phyloP scores from a whole-genome alignment of 768 basidiomycete genomes.

The Lactarius akahatsu region DNA sequence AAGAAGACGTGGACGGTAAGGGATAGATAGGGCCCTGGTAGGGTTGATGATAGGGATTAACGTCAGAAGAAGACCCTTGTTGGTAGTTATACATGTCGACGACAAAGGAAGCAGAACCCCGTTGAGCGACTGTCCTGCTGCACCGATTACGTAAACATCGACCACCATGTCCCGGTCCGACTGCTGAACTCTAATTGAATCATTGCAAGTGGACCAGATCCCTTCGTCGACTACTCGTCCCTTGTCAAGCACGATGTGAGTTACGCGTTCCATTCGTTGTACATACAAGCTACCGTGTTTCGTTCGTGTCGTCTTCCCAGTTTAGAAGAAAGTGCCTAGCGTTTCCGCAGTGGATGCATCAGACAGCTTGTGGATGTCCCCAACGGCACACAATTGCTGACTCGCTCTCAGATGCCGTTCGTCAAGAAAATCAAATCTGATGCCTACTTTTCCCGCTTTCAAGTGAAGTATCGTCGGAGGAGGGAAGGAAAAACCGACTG shows the following conservation, averaged over 20 bases:
- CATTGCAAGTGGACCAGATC: background rate
- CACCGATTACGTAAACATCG: slow-evolving; percentile 13
- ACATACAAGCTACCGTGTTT: background rate
- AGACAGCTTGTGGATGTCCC: slow-evolving; percentile 30
- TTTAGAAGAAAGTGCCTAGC: slow-evolving; percentile 34
- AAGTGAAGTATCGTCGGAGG: slow-evolving; percentile 97
- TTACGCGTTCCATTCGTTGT: background rate
- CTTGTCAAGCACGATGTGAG: slow-evolving; percentile 18
- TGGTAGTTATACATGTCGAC: slow-evolving; percentile 45
- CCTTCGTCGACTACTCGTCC: slow-evolving; percentile 12
- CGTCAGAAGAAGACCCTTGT: slow-evolving; percentile 42
- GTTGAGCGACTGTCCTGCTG: background rate
- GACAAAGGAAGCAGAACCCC: slow-evolving; percentile 7
- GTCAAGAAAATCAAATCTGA: slow-evolving; percentile 95
- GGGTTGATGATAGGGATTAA: slow-evolving; percentile 80
- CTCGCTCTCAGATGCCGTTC: slow-evolving; percentile 74
- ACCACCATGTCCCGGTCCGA: background rate
- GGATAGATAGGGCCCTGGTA: slow-evolving; percentile 76
- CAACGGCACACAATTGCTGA: slow-evolving; percentile 14
- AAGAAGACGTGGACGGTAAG: slow-evolving; percentile 56
- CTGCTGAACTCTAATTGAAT: slow-evolving; percentile 7
- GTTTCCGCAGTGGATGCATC: slow-evolving; percentile 34
- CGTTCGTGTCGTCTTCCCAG: background rate
- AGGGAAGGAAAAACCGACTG: slow-evolving; percentile 99
- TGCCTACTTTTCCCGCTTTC: slow-evolving; percentile 97